phyloP scores from a whole-genome alignment of 2,329 filamentous ascomycete genomes.

The Colletotrichum australisinense region DNA sequence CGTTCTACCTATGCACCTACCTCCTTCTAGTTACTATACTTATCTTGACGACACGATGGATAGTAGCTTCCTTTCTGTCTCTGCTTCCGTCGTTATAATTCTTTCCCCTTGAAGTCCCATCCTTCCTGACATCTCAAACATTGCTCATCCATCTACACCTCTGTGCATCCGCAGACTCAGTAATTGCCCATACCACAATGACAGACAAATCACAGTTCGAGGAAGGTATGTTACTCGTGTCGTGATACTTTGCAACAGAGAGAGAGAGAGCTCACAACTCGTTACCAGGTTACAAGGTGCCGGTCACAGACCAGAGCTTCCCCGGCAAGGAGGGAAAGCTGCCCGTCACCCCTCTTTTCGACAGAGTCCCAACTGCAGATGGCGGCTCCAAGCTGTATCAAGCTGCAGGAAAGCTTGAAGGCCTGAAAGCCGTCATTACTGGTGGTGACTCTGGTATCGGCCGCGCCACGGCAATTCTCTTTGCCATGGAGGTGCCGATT shows the following conservation, averaged over 20 bases:
- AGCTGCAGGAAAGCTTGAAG: slow-evolving; percentile 79
- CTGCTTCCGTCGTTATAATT: background rate
- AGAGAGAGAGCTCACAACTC: background rate
- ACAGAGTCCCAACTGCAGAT: slow-evolving; percentile 74
- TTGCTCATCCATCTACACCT: too few relatives aligned
- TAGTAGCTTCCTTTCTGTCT: background rate
- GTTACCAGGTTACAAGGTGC: slow-evolving; percentile 49
- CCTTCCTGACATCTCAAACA: too few relatives aligned
- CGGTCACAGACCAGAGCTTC: slow-evolving; percentile 54
- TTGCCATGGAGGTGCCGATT: slow-evolving; percentile 82
- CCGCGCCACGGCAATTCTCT: slow-evolving; percentile 79
- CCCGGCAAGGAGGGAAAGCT: slow-evolving; percentile 60
- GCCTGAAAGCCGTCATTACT: slow-evolving; percentile 82
- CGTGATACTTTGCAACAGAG: too few relatives aligned
- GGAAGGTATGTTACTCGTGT: slow-evolving; percentile 14
- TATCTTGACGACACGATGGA: slow-evolving; percentile 11
- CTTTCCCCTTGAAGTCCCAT: background rate
- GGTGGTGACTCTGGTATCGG: slow-evolving; percentile 86
- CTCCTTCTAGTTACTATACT: background rate
- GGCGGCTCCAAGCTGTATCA: slow-evolving; percentile 78
- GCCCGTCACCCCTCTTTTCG: slow-evolving; percentile 67
- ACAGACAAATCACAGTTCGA: slow-evolving; percentile 38
- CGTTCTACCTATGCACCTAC: background rate
- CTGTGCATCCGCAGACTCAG: background rate
- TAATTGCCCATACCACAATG: slow-evolving; percentile 1